phyloP scores from a whole-genome alignment of 73 alveolate genomes.

The Breviolum minutum region DNA sequence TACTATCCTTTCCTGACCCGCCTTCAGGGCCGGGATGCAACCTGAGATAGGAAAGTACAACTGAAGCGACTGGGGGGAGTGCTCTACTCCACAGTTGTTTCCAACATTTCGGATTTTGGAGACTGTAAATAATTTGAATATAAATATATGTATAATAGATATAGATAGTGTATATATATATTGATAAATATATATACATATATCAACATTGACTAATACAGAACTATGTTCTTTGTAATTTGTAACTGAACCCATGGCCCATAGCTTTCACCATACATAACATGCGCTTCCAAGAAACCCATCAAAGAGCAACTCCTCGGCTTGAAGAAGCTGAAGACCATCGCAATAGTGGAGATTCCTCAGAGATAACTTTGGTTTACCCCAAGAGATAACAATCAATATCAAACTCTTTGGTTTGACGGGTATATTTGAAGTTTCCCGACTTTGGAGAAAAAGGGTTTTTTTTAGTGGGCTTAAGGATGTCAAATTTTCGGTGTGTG shows the following conservation, averaged over 20 bases:
- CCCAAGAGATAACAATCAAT: background rate
- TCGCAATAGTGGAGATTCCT: conserved; percentile 20
- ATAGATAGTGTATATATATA: too few relatives aligned
- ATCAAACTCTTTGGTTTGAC: background rate
- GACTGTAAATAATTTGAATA: too few relatives aligned
- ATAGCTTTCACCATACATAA: too few relatives aligned
- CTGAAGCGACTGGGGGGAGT: too few relatives aligned
- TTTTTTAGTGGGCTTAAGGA: background rate
- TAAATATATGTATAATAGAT: too few relatives aligned
- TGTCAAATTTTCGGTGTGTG: too few relatives aligned
- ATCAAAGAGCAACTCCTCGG: conserved; percentile 2
- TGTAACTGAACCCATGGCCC: too few relatives aligned
- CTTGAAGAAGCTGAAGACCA: background rate
- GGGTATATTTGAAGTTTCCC: background rate
- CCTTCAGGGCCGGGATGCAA: conserved; percentile 36
- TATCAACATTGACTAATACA: too few relatives aligned
- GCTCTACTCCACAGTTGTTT: too few relatives aligned
- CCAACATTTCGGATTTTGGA: too few relatives aligned
- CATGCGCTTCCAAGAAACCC: background rate
- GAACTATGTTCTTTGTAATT: too few relatives aligned
- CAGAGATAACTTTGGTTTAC: background rate
- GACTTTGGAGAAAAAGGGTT: background rate
- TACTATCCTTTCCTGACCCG: background rate
- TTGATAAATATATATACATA: too few relatives aligned
- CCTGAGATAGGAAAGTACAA: background rate